phyloP scores from a whole-genome alignment of 768 basidiomycete genomes.

The Cantharellus anzutake region DNA sequence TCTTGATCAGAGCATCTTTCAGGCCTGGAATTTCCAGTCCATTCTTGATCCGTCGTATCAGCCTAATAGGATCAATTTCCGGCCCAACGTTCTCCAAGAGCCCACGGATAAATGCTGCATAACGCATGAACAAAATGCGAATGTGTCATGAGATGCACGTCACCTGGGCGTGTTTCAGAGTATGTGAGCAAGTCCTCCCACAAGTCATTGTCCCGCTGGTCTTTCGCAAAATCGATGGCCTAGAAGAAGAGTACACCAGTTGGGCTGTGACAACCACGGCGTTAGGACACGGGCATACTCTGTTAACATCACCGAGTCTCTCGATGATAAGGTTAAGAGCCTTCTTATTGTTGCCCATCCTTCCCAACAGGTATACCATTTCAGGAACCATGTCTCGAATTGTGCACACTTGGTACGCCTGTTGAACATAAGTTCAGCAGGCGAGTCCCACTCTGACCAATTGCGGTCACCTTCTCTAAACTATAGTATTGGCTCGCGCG shows the following conservation, averaged over 20 bases:
- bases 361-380: conserved; percentile 92
- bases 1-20: conserved; percentile 89
- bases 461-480: conserved; percentile 45
- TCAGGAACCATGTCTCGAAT: conserved; percentile 76
- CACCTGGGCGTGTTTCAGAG: conserved; percentile 83
- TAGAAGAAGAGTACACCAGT: conserved; percentile 14
- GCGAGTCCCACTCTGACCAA: neutral
- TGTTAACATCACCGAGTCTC: conserved; percentile 75
- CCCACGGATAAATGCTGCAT: conserved; percentile 76
- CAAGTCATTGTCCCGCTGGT: conserved; percentile 89
- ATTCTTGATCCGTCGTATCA: conserved; percentile 89
- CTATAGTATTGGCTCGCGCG: conserved; percentile 83
- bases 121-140: neutral
- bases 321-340: conserved; percentile 92
- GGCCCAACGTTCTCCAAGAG: conserved; percentile 85
- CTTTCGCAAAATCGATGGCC: conserved; percentile 97
- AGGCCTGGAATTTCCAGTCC: conserved; percentile 92
- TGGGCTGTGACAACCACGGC: neutral
- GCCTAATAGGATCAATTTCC: conserved; percentile 84
- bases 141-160: conserved; percentile 10
- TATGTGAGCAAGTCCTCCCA: conserved; percentile 95
- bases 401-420: conserved; percentile 80
- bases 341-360: conserved; percentile 96
- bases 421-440: neutral
- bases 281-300: conserved; percentile 27